A percentile compares a stretch with the other conserved stretches of the same genome.
These are phyloP conservation scores for Podaxis rugospora DNA, from an alignment of 768 basidiomycete species.

Conservation along the genomic window DNA sequence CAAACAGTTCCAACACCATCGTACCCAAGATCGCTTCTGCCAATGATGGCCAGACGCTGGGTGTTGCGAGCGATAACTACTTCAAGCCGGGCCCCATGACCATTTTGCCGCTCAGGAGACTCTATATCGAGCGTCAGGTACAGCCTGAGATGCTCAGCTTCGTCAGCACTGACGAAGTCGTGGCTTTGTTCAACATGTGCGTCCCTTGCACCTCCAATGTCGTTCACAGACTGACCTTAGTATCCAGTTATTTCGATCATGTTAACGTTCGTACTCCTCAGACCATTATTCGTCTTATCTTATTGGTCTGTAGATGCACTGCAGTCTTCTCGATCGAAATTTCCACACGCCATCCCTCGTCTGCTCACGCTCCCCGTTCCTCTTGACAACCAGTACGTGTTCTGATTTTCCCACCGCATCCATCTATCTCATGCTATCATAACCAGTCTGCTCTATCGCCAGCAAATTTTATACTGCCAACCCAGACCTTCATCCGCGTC, in stretches of 20 bases:
- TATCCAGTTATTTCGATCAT: constrained; percentile 65
- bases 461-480: constrained; percentile 83
- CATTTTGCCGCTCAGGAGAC: constrained; percentile 73
- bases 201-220: constrained; percentile 25
- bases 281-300: constrained; percentile 8
- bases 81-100: constrained; percentile 95
- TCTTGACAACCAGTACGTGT: constrained; percentile 78
- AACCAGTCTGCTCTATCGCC: constrained; percentile 90
- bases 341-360: constrained; percentile 95
- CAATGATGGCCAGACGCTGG: constrained; percentile 44
- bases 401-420: constrained; percentile 3
- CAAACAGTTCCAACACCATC: constrained; percentile 31
- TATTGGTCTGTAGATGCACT: constrained; percentile 53
- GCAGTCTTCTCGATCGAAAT: constrained; percentile 74
- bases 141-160: constrained; percentile 95
- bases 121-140: constrained; percentile 84
- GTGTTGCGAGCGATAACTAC: constrained; percentile 83
- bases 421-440: constrained; percentile 1
- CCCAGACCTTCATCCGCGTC: constrained; percentile 74
- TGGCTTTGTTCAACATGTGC: constrained; percentile 86
- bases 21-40: constrained; percentile 25
- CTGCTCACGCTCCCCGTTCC: constrained; percentile 90
- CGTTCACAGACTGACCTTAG: constrained; percentile 10
- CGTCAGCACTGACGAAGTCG: constrained; percentile 83
- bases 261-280: constrained; percentile 53